phyloP scores from a whole-genome alignment of 202 grass and related monocot genomes.

The Alloteropsis angusta region DNA sequence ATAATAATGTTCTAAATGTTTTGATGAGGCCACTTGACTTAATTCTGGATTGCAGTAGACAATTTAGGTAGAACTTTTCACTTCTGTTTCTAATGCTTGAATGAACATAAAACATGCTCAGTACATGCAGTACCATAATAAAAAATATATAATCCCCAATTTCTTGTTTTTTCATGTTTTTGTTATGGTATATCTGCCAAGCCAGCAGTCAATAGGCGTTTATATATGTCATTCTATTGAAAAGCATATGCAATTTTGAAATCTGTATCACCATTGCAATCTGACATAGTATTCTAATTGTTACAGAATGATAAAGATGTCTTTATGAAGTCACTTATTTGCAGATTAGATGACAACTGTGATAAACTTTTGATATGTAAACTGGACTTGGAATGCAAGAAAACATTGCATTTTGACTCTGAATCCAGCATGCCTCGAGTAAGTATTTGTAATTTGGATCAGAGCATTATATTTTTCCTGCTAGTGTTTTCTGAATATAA shows the following conservation, averaged over 20 bases:
- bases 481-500: background rate
- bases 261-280: conserved; percentile 7
- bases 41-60: background rate
- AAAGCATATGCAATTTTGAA: background rate
- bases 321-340: conserved; percentile 98
- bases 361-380: conserved; percentile 85
- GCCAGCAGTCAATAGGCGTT: background rate
- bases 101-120: background rate
- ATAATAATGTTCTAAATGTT: background rate
- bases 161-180: background rate
- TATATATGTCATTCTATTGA: background rate
- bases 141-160: background rate
- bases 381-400: conserved; percentile 84
- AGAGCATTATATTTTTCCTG: background rate
- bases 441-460: conserved; percentile 18
- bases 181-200: background rate
- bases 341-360: conserved; percentile 73
- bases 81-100: conserved; percentile 6
- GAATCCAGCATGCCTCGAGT: conserved; percentile 45
- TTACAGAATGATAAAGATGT: conserved; percentile 69
- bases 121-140: background rate
- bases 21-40: background rate
- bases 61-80: background rate
- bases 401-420: conserved; percentile 77
- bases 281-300: conserved; percentile 19